phyloP scores from a whole-genome alignment of 352 stramenopile species.

The Phytophthora tentaculata region DNA sequence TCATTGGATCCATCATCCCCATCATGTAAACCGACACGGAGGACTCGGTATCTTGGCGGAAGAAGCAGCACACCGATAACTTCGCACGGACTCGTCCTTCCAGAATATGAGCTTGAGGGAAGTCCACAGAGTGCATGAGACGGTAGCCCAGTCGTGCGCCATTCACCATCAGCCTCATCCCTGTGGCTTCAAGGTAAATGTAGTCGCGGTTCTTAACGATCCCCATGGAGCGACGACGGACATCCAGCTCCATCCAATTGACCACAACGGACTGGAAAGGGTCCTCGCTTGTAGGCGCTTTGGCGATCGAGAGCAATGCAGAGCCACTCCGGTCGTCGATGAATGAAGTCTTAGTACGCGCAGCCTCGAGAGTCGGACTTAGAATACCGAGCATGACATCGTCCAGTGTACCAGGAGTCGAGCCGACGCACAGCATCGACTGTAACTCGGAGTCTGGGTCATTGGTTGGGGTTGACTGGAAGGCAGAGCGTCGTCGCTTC shows the following conservation, averaged over 20 bases:
- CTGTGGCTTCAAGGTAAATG: slow-evolving; percentile 54
- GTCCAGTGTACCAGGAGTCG: slow-evolving; percentile 31
- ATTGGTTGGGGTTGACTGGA: not conserved
- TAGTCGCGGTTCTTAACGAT: slow-evolving; percentile 51
- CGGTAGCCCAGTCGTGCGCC: slow-evolving; percentile 52
- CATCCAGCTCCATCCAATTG: slow-evolving; percentile 43
- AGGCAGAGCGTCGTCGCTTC: slow-evolving; percentile 9
- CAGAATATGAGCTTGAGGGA: slow-evolving; percentile 36
- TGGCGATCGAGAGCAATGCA: slow-evolving; percentile 36
- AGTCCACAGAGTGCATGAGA: slow-evolving; percentile 58
- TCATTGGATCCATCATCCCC: slow-evolving; percentile 31
- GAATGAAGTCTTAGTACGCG: slow-evolving; percentile 16
- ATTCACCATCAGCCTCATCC: slow-evolving; percentile 30
- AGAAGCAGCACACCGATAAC: slow-evolving; percentile 43
- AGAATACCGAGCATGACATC: slow-evolving; percentile 39
- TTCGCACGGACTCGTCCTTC: slow-evolving; percentile 43
- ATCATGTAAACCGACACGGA: slow-evolving; percentile 35
- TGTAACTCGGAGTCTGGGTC: slow-evolving; percentile 10
- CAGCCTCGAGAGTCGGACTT: not conserved
- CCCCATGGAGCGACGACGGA: slow-evolving; percentile 40
- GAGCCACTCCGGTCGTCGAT: slow-evolving; percentile 35
- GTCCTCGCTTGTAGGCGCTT: slow-evolving; percentile 39
- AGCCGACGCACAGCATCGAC: slow-evolving; percentile 31
- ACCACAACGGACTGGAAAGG: slow-evolving; percentile 40
- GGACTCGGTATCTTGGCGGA: slow-evolving; percentile 31